Percentiles rank a stretch among this genome's conserved stretches.
Evolutionary conservation across 2,329 filamentous ascomycete genomes (phyloP).

Genomic region (Ramularia collo-cygni): DNA sequence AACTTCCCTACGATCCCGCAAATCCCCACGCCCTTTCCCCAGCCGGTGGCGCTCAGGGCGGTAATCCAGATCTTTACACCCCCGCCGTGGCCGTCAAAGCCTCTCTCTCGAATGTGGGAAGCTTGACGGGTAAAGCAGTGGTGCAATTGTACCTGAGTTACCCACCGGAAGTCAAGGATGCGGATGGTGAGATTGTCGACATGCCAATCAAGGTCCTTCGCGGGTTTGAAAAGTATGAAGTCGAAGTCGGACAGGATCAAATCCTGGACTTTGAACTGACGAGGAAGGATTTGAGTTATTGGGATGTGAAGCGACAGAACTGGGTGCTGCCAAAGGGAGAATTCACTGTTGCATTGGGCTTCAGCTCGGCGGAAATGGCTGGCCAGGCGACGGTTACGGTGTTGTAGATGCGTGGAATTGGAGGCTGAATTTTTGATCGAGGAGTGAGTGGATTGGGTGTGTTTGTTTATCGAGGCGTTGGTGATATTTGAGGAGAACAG

Average conservation of each 20-base stretch:
- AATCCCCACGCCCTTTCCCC: slow-evolving; percentile 45
- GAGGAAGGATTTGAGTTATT: slow-evolving; percentile 30
- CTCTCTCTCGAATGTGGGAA: slow-evolving; percentile 57
- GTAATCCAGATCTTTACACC: slow-evolving; percentile 60
- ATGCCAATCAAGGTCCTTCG: slow-evolving; percentile 44
- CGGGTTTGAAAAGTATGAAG: slow-evolving; percentile 38
- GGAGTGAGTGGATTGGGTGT: too few relatives aligned
- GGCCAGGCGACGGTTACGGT: slow-evolving; percentile 8
- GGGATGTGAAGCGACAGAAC: slow-evolving; percentile 31
- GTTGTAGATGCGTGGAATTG: slow-evolving; percentile 5
- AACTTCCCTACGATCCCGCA: slow-evolving; percentile 47
- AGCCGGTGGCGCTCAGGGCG: slow-evolving; percentile 63
- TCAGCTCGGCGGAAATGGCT: slow-evolving; percentile 20
- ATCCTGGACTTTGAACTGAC: slow-evolving; percentile 32
- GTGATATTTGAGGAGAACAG: too few relatives aligned
- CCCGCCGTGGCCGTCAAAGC: slow-evolving; percentile 46
- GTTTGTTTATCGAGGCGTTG: too few relatives aligned
- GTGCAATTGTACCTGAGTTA: slow-evolving; percentile 52
- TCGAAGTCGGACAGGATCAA: slow-evolving; percentile 19
- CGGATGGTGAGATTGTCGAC: slow-evolving; percentile 22
- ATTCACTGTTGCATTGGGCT: slow-evolving; percentile 27
- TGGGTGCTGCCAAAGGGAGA: slow-evolving; percentile 31
- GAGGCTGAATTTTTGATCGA: too few relatives aligned
- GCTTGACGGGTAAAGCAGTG: slow-evolving; percentile 45
- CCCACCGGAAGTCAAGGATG: slow-evolving; percentile 25